Evolutionary conservation across 176 grass and related monocot genomes (phyloP).

Genomic region (Ampelocalamus luodianensis): DNA sequence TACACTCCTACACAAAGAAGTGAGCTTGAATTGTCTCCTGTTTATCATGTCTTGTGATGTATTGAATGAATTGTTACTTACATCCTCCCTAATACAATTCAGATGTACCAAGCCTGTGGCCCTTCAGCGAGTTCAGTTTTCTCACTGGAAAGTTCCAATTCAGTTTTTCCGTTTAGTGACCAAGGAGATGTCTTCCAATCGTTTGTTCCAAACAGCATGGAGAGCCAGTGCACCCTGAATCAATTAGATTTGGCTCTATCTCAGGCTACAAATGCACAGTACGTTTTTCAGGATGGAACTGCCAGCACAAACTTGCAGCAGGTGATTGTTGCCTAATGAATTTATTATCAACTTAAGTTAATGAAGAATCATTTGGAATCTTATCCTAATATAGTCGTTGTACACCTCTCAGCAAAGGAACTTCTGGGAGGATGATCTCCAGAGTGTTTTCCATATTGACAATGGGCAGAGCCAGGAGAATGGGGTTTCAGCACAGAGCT

Average conservation of each 20-base stretch:
- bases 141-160: slow-evolving; percentile 63
- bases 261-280: slow-evolving; percentile 41
- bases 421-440: slow-evolving; percentile 90
- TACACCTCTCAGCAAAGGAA: slow-evolving; percentile 64
- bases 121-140: slow-evolving; percentile 65
- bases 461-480: slow-evolving; percentile 54
- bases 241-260: slow-evolving; percentile 56
- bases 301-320: slow-evolving; percentile 64
- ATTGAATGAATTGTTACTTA: slow-evolving; percentile 15
- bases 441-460: slow-evolving; percentile 66
- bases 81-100: slow-evolving; percentile 3
- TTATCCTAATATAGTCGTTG: not conserved
- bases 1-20: slow-evolving; percentile 79
- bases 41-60: not conserved
- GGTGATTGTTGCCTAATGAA: slow-evolving; percentile 51
- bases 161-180: slow-evolving; percentile 53
- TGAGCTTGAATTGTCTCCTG: slow-evolving; percentile 42
- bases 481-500: slow-evolving; percentile 57
- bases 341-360: not conserved
- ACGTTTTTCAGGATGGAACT: slow-evolving; percentile 56
- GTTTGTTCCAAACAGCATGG: slow-evolving; percentile 38
- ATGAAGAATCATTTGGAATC: not conserved
- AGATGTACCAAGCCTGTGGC: slow-evolving; percentile 74
- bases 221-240: slow-evolving; percentile 53
- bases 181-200: slow-evolving; percentile 56